A percentile compares a stretch with the other conserved stretches of the same genome.
phyloP scores from a whole-genome alignment of 202 grass and related monocot genomes.

The Setaria viridis region DNA sequence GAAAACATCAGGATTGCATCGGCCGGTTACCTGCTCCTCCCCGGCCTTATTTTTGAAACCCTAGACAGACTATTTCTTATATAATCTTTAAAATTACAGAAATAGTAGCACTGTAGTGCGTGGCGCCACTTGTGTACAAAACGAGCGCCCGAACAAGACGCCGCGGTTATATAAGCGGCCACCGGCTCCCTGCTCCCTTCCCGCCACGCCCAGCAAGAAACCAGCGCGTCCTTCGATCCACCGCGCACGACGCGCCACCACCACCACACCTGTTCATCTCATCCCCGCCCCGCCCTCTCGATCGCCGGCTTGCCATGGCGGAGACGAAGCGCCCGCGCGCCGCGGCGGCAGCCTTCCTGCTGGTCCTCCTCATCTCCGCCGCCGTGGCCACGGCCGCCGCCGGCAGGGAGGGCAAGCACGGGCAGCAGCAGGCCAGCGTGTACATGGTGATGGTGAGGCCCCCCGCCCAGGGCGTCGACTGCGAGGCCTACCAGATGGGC shows the following conservation, averaged over 20 bases:
- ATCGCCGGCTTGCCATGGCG: not conserved
- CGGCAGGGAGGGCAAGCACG: not conserved
- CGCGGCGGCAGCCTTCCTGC: not conserved
- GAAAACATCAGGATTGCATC: not conserved
- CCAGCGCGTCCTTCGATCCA: not conserved
- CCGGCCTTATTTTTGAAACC: not conserved
- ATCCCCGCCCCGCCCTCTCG: too few relatives aligned
- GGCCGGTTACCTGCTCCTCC: not conserved
- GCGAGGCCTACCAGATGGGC: conserved; percentile 43
- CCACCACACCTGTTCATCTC: not conserved
- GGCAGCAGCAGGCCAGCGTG: not conserved
- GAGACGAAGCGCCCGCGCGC: conserved; percentile 18
- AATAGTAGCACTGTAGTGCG: not conserved
- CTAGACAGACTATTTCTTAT: not conserved
- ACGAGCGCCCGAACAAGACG: not conserved
- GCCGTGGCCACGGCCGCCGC: not conserved
- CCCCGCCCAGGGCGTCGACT: conserved; percentile 33
- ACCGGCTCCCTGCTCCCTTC: conserved; percentile 19
- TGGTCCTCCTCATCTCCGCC: not conserved
- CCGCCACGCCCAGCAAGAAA: conserved; percentile 38
- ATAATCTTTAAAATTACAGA: not conserved
- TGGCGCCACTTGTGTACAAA: not conserved
- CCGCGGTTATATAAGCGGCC: conserved; percentile 26
- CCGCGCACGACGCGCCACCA: not conserved
- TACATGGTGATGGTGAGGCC: conserved; percentile 61